Percentiles rank a stretch among this genome's conserved stretches.
Evolutionary conservation across 2,329 filamentous ascomycete genomes (phyloP).

Genomic region (Pestalotiopsis sp.): DNA sequence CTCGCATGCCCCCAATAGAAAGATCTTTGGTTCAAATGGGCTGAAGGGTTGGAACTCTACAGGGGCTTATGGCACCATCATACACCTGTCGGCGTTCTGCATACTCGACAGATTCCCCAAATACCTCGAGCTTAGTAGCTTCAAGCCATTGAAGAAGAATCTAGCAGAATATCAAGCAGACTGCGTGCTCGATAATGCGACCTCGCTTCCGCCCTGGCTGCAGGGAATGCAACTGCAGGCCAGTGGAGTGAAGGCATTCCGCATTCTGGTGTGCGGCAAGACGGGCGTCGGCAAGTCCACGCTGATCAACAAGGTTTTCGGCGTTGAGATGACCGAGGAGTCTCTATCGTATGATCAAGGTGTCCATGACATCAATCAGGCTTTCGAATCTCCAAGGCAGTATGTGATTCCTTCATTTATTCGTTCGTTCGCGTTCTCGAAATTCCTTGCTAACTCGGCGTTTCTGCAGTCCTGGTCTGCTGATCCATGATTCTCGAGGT

Average conservation of each 20-base stretch:
- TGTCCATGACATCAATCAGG: slow-evolving; percentile 29
- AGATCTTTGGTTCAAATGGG: background rate
- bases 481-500: slow-evolving; percentile 31
- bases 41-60: slow-evolving; percentile 5
- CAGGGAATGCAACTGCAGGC: slow-evolving; percentile 7
- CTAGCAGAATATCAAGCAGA: background rate
- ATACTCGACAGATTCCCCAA: slow-evolving; percentile 17
- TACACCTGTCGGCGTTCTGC: slow-evolving; percentile 26
- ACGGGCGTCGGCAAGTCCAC: slow-evolving; percentile 31
- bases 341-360: slow-evolving; percentile 25
- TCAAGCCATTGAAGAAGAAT: background rate
- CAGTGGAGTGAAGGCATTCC: slow-evolving; percentile 7
- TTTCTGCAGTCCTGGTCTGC: slow-evolving; percentile 24
- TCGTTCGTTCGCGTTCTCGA: background rate
- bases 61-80: slow-evolving; percentile 24
- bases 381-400: slow-evolving; percentile 27
- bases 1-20: background rate
- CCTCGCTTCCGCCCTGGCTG: background rate
- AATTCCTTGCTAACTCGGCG: background rate
- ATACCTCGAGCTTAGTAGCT: background rate
- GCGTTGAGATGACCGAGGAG: slow-evolving; percentile 26
- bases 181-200: slow-evolving; percentile 1
- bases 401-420: background rate
- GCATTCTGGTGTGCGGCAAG: slow-evolving; percentile 30
- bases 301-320: slow-evolving; percentile 30